phyloP scores from a whole-genome alignment of 73 alveolate genomes.

The Paramecium tetraurelia region DNA sequence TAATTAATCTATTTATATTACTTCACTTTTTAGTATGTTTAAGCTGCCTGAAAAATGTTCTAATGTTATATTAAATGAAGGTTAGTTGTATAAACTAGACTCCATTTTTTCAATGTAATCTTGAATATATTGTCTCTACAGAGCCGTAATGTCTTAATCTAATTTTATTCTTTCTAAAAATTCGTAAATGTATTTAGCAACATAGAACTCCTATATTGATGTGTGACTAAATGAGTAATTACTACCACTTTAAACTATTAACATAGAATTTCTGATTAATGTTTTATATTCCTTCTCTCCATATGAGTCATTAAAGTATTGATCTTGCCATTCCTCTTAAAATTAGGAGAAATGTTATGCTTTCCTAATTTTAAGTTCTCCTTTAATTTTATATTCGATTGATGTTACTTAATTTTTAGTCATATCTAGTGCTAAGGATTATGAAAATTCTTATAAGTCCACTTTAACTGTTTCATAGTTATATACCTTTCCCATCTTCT shows the following conservation, averaged over 20 bases:
- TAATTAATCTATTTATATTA: not conserved
- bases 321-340: not conserved
- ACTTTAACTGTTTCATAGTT: not conserved
- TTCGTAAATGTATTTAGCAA: not conserved
- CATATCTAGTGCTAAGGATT: not conserved
- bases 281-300: not conserved
- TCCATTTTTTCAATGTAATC: not conserved
- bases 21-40: not conserved
- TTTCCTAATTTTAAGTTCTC: not conserved
- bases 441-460: not conserved
- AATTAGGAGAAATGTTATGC: not conserved
- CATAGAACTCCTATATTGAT: not conserved
- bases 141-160: not conserved
- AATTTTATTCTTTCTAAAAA: not conserved
- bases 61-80: not conserved
- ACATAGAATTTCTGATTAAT: not conserved
- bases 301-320: not conserved
- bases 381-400: not conserved
- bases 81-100: not conserved
- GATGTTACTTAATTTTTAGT: not conserved
- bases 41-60: not conserved
- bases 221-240: not conserved
- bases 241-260: not conserved
- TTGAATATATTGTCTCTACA: not conserved
- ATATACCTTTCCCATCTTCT: not conserved